Base-by-base conservation (phyloP, 768 basidiomycete species). In the Boletus huronensis region DNA sequence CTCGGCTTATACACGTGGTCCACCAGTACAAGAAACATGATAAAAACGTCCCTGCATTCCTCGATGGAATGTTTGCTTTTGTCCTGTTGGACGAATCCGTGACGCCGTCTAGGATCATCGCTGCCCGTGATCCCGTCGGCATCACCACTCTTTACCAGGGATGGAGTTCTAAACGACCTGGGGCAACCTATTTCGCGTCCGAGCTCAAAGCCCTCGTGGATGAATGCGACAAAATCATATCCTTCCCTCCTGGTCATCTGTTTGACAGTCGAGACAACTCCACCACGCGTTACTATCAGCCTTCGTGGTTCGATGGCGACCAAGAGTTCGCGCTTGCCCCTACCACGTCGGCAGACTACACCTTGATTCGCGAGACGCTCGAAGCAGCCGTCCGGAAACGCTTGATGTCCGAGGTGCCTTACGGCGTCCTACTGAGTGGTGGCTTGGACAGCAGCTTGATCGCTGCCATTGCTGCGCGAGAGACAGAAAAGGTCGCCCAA, bases 1-100 rank as follows among this genome's bases (percentile, higher is more conserved):
- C n/a, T 48, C 21, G n/a, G 16, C 34, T 61, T 3, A 51, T 40
- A 19, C 23, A 28, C 34, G 11, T 43, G 52, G 21, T 23, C 36
- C 17, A 50, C 10, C 60, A 98, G 96, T 98, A 97, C 76, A 78
- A 79, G 63, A 88, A 92, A 74, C 72, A 90, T 65, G 94, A 77
- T 66, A 90, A 83, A 60, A 81, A 80, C 4, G 75, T 96, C 26
- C 91, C 90, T 74, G 74, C 74, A 67, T 77, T 83, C 67, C 87
- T 99, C 55, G 97, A 99, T 68, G 97, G 97, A 60, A 96, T 99
- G 92, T 99, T 99, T 77, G 94, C 96, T 2, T 99, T 98, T 67
- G 89, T 98, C 58, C 82, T 98, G 42, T 79, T 98, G 54, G 97
- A 99, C 74, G 93, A 95, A 68, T 90, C 93, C 13, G 87, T 90